These are phyloP conservation scores for Aspergillus ustus DNA, from an alignment of 2,329 filamentous ascomycete genomes.

Conservation along the genomic window DNA sequence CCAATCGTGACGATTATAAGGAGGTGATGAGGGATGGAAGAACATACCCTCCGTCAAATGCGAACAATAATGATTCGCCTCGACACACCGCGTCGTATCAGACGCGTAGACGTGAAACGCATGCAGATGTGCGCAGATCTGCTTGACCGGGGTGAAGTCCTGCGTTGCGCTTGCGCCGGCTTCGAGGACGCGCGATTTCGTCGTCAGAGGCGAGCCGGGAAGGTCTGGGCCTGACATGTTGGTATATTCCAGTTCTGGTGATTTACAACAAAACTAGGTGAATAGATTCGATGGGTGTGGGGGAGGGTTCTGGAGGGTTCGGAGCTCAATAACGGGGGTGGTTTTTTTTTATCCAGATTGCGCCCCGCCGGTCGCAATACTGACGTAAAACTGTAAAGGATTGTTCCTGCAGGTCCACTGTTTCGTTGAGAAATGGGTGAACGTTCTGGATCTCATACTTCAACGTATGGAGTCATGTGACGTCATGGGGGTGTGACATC, in stretches of 20 bases:
- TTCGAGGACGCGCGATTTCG: constrained; percentile 45
- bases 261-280: background rate
- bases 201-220: constrained; percentile 38
- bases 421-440: background rate
- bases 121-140: constrained; percentile 81
- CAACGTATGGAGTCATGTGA: background rate
- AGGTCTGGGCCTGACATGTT: constrained; percentile 15
- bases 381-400: background rate
- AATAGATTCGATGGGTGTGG: background rate
- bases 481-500: constrained; percentile 34
- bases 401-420: background rate
- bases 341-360: background rate
- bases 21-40: no score
- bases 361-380: background rate
- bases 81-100: constrained; percentile 70
- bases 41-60: constrained; percentile 67
- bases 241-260: background rate
- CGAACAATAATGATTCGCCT: constrained; percentile 84
- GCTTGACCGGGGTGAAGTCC: constrained; percentile 70
- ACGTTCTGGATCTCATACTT: background rate
- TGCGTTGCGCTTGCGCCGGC: constrained; percentile 43
- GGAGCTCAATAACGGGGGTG: background rate
- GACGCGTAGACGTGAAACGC: constrained; percentile 85
- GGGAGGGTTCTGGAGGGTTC: no score
- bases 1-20: no score